Conservation (phyloP, 192 early-diverging fungal species). For the Coemansia furcata region DNA sequence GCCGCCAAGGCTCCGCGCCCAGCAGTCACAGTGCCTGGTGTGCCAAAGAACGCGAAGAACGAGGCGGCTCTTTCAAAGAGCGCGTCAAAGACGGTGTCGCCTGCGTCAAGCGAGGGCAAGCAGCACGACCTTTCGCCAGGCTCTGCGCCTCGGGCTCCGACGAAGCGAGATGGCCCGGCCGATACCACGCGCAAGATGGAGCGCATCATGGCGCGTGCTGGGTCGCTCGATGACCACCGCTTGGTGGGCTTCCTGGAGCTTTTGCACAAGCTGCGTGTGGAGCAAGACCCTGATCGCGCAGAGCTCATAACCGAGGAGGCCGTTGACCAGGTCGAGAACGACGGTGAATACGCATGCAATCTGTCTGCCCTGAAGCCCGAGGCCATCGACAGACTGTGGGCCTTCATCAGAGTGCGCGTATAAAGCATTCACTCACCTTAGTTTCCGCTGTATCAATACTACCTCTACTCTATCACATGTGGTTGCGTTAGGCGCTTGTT, state of each 20-base stretch:
- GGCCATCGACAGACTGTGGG: constrained; percentile 44
- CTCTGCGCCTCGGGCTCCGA: neutral
- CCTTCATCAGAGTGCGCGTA: constrained; percentile 16
- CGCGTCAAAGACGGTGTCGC: neutral
- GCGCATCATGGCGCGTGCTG: constrained; percentile 26
- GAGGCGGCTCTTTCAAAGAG: neutral
- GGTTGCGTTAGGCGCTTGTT: neutral
- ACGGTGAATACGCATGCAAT: constrained; percentile 38
- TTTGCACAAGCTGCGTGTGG: constrained; percentile 40
- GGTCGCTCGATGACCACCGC: constrained; percentile 19
- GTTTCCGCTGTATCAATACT: neutral
- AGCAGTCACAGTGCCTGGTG: neutral
- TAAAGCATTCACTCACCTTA: neutral
- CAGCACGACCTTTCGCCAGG: neutral
- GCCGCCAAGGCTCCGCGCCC: neutral
- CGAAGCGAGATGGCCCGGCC: constrained; percentile 9
- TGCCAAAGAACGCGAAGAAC: neutral
- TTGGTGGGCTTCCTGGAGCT: constrained; percentile 33
- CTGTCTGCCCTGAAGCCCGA: constrained; percentile 23
- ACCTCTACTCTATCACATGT: neutral
- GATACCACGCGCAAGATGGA: constrained; percentile 19
- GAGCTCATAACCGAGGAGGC: constrained; percentile 29
- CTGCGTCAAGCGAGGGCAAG: neutral
- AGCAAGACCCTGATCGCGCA: constrained; percentile 43
- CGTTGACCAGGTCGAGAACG: constrained; percentile 19